These are phyloP conservation scores for Mayamaea pseudoterrestris DNA, from an alignment of 108 stramenopile genomes.

Conservation along the genomic window DNA sequence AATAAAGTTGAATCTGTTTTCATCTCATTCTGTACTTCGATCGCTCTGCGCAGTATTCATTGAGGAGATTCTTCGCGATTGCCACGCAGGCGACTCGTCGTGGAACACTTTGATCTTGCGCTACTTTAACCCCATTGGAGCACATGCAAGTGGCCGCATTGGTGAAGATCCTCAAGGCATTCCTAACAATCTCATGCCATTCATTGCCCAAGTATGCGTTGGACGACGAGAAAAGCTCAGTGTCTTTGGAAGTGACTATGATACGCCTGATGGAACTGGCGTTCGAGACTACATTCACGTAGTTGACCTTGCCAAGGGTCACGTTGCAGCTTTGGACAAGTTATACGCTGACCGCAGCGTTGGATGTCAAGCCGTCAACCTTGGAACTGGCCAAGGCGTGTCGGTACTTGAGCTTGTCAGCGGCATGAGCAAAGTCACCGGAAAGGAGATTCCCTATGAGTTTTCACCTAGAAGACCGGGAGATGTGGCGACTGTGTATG, in stretches of 20 bases:
- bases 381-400: constrained; percentile 92
- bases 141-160: constrained; percentile 91
- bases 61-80: constrained; percentile 96
- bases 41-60: no score
- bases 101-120: constrained; percentile 84
- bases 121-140: constrained; percentile 99
- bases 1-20: no score
- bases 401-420: constrained; percentile 91
- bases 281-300: constrained; percentile 99
- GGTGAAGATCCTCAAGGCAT: constrained; percentile 98
- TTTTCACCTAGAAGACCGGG: constrained; percentile 85
- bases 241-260: constrained; percentile 96
- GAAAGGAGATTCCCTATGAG: constrained; percentile 76
- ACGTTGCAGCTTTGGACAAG: constrained; percentile 86
- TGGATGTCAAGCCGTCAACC: constrained; percentile 86
- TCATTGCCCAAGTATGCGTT: constrained; percentile 84
- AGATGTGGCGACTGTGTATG: constrained; percentile 90
- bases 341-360: constrained; percentile 38
- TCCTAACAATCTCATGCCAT: constrained; percentile 98
- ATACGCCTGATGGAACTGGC: constrained; percentile 97
- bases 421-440: constrained; percentile 87
- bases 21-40: no score
- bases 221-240: constrained; percentile 86
- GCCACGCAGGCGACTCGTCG: constrained; percentile 36
- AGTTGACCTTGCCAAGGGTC: constrained; percentile 95